Base-by-base conservation (phyloP, 2,329 filamentous ascomycete species). In the Phialophora verrucosa region DNA sequence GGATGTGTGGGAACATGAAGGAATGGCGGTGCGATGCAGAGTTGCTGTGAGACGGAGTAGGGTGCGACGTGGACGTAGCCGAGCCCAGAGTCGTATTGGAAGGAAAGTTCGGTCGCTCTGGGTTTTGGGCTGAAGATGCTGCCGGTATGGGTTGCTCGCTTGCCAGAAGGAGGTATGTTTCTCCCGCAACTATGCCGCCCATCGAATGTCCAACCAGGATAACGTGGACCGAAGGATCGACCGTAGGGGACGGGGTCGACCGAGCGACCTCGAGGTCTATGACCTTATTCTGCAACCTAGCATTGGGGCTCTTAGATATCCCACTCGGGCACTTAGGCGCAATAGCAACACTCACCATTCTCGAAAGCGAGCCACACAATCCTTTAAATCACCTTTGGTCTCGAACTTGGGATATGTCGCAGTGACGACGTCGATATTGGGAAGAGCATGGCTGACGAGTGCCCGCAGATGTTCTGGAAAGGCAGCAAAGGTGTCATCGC, bases 111-210 rank as follows among this genome's bases (percentile, higher is more conserved):
- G 69, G 68, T 58, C 38, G 65, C 31, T 66, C 66, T 12, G 64
- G 70, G 57, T 71, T 71, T 67, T 57, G 72, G 73, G 47, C 60
- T 44, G 76, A 72, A 10, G 76, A 75, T 27, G 74, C 68, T 29
- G 76, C 69, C 47, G 77, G 75, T 54, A 82, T 78, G 71, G 85
- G 83, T 66, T 87, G 83, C 71, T 91, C 91, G 66, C 88, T 85
- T 51, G 91, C 79, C 59, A 98, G 85, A 49, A 89, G 85, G 72
- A 97, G 86, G 69, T 94, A 83, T 14, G 92, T 90, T 76, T 98
- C 95, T 38, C 93, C 94, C 11, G 92, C 94, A 55, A 98, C 93
- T 73, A 98, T 97, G 73, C 95, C 95, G 72, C 91, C 91, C 91
- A 91, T 97, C 8, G 90, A 93, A 77, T 97, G 93, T 27, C 93